A percentile compares a stretch with the other conserved stretches of the same genome.
Evolutionary conservation across 2,329 filamentous ascomycete genomes (phyloP).

Genomic region (Penicillium frequentans): DNA sequence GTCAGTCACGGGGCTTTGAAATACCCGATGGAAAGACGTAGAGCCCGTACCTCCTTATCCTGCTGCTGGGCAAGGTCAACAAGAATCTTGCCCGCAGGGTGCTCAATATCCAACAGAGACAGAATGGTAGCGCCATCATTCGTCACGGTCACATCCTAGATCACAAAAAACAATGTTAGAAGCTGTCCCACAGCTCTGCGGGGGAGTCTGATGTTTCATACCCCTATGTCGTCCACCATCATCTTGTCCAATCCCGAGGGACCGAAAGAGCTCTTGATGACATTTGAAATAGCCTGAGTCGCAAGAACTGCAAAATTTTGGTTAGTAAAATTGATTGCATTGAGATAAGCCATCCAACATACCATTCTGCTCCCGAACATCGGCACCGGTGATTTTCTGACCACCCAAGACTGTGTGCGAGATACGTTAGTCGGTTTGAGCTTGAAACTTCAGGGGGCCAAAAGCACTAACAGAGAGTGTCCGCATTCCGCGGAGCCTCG

Average conservation of each 20-base stretch:
- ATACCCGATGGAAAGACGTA: neutral
- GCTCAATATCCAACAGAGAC: conserved; percentile 91
- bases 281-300: conserved; percentile 96
- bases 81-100: conserved; percentile 96
- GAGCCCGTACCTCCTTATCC: conserved; percentile 73
- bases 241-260: conserved; percentile 98
- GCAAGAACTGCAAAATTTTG: conserved; percentile 68
- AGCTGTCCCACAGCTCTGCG: conserved; percentile 17
- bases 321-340: conserved; percentile 5
- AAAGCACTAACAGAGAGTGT: conserved; percentile 73
- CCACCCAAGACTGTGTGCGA: conserved; percentile 74
- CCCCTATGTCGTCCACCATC: conserved; percentile 99
- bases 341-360: conserved; percentile 35
- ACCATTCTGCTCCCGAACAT: conserved; percentile 98
- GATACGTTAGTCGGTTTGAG: conserved; percentile 31
- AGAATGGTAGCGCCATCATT: conserved; percentile 98
- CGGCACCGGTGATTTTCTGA: conserved; percentile 93
- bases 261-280: conserved; percentile 98
- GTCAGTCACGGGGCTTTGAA: conserved; percentile 9
- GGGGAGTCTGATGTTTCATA: conserved; percentile 48
- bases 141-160: conserved; percentile 91
- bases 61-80: conserved; percentile 98
- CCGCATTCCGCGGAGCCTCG: conserved; percentile 85
- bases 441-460: neutral
- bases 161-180: conserved; percentile 19